These are phyloP conservation scores for Vicia faba DNA, from an alignment of 306 rosid genomes.

Conservation along the genomic window DNA sequence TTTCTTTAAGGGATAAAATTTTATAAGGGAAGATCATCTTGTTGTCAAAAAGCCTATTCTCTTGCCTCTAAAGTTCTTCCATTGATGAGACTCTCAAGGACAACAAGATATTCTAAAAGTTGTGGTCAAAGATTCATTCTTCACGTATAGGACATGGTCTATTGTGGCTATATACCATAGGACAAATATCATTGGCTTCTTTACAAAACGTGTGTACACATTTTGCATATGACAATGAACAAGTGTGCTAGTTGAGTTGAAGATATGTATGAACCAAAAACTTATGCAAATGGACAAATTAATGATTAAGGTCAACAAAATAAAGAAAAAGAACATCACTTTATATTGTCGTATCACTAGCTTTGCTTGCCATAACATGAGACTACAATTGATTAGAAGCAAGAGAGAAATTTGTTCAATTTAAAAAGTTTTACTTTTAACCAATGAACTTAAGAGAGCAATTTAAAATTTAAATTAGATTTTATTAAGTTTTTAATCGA, in stretches of 20 bases:
- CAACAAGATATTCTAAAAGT: constrained; percentile 37
- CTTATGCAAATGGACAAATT: neutral
- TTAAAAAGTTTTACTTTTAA: no score
- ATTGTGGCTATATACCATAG: neutral
- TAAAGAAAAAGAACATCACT: constrained; percentile 1
- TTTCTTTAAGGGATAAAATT: constrained; percentile 8
- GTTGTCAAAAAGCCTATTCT: constrained; percentile 24
- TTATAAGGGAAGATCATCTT: constrained; percentile 21
- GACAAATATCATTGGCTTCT: constrained; percentile 12
- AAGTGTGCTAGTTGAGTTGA: constrained; percentile 12
- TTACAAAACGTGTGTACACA: neutral
- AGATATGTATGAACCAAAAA: neutral
- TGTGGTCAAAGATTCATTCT: constrained; percentile 49
- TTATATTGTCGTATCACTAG: neutral
- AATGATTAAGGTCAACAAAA: neutral
- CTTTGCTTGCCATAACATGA: neutral
- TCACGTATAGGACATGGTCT: constrained; percentile 27
- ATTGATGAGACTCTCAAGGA: constrained; percentile 19
- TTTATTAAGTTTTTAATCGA: no score
- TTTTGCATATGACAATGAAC: constrained; percentile 21
- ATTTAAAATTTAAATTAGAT: no score
- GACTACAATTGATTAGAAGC: neutral
- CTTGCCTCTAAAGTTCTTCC: constrained; percentile 33
- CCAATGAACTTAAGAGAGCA: no score
- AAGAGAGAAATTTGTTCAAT: neutral